These are phyloP conservation scores for Penicillium coprophilum DNA, from an alignment of 495 filamentous ascomycete species.

Conservation along the genomic window DNA sequence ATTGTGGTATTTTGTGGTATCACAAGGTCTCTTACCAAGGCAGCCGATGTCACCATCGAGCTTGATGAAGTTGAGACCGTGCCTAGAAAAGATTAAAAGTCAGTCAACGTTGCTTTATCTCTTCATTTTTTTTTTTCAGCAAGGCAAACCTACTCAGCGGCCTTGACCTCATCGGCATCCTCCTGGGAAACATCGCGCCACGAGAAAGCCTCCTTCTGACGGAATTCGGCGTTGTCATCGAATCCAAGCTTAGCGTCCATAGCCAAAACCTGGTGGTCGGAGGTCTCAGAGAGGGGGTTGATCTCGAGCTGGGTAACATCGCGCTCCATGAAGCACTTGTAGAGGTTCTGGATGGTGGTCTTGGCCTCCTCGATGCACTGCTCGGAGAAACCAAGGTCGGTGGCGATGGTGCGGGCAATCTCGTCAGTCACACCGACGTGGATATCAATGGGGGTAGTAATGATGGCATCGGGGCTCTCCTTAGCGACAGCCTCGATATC, in stretches of 20 bases:
- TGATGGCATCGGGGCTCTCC: slow-evolving; percentile 94
- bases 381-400: slow-evolving; percentile 91
- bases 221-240: slow-evolving; percentile 98
- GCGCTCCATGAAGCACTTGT: slow-evolving; percentile 96
- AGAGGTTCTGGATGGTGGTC: slow-evolving; percentile 95
- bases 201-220: slow-evolving; percentile 91
- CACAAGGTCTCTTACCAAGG: slow-evolving; percentile 49
- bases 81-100: slow-evolving; percentile 33
- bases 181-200: slow-evolving; percentile 95
- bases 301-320: slow-evolving; percentile 99
- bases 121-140: neutral
- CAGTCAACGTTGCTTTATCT: slow-evolving; percentile 10
- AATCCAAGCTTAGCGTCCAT: slow-evolving; percentile 99
- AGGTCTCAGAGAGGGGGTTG: slow-evolving; percentile 96
- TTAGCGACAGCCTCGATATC: slow-evolving; percentile 98
- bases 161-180: slow-evolving; percentile 95
- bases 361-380: slow-evolving; percentile 94
- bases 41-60: slow-evolving; percentile 98
- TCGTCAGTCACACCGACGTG: slow-evolving; percentile 92
- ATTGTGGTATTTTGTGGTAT: neutral
- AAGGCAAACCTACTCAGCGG: slow-evolving; percentile 64
- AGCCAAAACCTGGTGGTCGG: slow-evolving; percentile 92
- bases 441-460: slow-evolving; percentile 89
- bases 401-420: slow-evolving; percentile 86
- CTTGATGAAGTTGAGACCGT: slow-evolving; percentile 98